A percentile compares a stretch with the other conserved stretches of the same genome.
phyloP scores from a whole-genome alignment of 495 filamentous ascomycete genomes.

The Aspergillus heteromorphus region DNA sequence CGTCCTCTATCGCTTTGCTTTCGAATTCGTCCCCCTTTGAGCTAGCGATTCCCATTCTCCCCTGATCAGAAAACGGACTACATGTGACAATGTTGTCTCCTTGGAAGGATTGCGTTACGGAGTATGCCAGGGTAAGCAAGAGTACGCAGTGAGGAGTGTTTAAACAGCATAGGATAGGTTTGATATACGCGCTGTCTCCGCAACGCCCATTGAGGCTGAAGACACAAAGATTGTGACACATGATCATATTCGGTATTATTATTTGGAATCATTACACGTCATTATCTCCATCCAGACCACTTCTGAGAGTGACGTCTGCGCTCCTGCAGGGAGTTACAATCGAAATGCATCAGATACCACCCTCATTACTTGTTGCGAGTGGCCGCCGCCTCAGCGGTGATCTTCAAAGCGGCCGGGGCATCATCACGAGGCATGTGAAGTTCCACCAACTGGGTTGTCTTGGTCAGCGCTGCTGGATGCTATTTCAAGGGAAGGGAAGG shows the following conservation, averaged over 20 bases:
- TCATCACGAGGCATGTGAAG: slow-evolving; percentile 81
- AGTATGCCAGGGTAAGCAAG: too few species aligned
- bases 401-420: slow-evolving; percentile 63
- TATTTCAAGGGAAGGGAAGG: not conserved
- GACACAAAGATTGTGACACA: not conserved
- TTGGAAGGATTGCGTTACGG: too few species aligned
- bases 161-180: too few species aligned
- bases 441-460: slow-evolving; percentile 67
- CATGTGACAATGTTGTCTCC: too few species aligned
- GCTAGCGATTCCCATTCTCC: too few species aligned
- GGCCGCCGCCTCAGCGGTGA: slow-evolving; percentile 60
- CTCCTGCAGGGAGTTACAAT: not conserved
- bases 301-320: not conserved
- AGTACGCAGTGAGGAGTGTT: too few species aligned
- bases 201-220: not conserved
- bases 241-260: not conserved
- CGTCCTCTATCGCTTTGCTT: too few species aligned
- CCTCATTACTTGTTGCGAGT: slow-evolving; percentile 53
- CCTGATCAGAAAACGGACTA: too few species aligned
- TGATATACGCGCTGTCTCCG: too few species aligned
- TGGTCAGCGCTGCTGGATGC: slow-evolving; percentile 17
- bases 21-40: too few species aligned
- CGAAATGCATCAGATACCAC: not conserved
- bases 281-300: not conserved
- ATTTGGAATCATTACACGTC: not conserved